Percentiles rank a stretch among this genome's conserved stretches.
Conservation (phyloP, 257 asterid species). For the Leptodermis oblonga region DNA sequence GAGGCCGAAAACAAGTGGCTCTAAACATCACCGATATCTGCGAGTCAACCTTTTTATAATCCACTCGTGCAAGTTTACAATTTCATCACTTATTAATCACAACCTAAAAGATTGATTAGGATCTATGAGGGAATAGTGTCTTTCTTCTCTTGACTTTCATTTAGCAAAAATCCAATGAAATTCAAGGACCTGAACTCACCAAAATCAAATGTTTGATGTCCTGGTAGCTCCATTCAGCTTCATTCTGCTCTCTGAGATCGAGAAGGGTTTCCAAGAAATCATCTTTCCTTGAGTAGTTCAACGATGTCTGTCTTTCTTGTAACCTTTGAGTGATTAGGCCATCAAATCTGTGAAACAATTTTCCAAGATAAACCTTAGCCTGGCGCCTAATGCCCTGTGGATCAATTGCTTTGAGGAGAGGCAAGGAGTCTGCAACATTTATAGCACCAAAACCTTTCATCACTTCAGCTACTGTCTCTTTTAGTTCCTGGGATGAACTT, state of each 20-base stretch:
- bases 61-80: no score
- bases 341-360: slow-evolving; percentile 2
- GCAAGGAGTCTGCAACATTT: slow-evolving; percentile 15
- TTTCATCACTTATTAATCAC: no score
- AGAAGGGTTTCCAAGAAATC: slow-evolving; percentile 19
- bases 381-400: slow-evolving; percentile 8
- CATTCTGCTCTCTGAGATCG: slow-evolving; percentile 13
- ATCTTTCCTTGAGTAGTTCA: not conserved
- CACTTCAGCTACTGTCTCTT: not conserved
- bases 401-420: slow-evolving; percentile 6
- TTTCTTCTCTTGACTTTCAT: no score
- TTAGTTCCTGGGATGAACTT: slow-evolving; percentile 8
- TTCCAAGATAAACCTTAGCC: slow-evolving; percentile 3
- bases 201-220: slow-evolving; percentile 11
- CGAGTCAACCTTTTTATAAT: no score
- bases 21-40: no score
- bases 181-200: not conserved
- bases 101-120: no score
- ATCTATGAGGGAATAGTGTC: not conserved
- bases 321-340: slow-evolving; percentile 1
- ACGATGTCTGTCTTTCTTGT: not conserved
- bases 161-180: not conserved
- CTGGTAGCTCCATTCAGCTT: not conserved
- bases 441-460: not conserved
- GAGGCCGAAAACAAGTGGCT: no score